Conservation (phyloP, 257 asterid species). For the Salvia rosmarinus region DNA sequence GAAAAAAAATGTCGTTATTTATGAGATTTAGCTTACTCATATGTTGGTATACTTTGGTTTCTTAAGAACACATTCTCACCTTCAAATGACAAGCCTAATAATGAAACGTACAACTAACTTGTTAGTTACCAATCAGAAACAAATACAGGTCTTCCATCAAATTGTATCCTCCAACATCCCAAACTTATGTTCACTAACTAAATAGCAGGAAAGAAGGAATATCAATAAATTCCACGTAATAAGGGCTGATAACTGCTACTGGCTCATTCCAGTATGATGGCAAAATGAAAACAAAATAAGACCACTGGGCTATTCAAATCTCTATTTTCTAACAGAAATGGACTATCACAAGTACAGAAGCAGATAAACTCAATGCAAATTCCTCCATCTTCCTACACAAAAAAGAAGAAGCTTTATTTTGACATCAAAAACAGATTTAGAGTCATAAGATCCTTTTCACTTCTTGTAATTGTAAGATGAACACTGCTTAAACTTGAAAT, state of each 20-base stretch:
- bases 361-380: not conserved
- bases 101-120: not conserved
- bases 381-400: not conserved
- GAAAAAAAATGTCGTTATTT: not conserved
- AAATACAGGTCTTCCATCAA: not conserved
- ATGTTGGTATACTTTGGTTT: not conserved
- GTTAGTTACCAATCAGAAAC: too few species aligned
- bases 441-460: not conserved
- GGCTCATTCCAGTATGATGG: not conserved
- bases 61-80: not conserved
- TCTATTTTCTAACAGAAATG: not conserved
- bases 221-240: not conserved
- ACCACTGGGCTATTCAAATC: not conserved
- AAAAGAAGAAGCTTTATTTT: not conserved
- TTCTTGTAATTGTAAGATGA: not conserved
- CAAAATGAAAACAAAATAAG: not conserved
- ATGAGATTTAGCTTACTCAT: not conserved
- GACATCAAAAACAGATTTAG: not conserved
- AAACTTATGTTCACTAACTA: not conserved
- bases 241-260: not conserved
- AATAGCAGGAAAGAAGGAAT: not conserved
- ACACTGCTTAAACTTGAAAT: slow-evolving; percentile 11
- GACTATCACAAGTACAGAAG: not conserved
- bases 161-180: not conserved
- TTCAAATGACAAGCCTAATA: not conserved